Percentiles rank a stretch among this genome's conserved stretches.
Evolutionary conservation across 1,284 basidiomycete genomes (phyloP).

Genomic region (Tetrapyrgos nigripes): DNA sequence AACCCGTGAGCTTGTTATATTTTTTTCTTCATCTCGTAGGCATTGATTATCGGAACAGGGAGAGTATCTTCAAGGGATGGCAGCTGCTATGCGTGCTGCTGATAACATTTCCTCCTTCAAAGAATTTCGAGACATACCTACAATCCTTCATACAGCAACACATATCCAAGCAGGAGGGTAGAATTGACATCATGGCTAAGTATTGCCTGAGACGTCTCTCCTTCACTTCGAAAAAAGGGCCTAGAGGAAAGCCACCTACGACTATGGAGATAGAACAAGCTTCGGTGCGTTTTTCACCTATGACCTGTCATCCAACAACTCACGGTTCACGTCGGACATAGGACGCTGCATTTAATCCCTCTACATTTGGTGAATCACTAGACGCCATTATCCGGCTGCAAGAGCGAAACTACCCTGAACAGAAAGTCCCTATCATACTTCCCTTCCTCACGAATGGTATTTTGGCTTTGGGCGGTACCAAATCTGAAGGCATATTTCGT

Average conservation of each 20-base stretch:
- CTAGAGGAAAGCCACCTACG: slow-evolving; percentile 81
- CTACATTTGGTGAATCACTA: slow-evolving; percentile 89
- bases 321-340: slow-evolving; percentile 30
- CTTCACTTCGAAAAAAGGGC: slow-evolving; percentile 80
- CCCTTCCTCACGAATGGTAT: slow-evolving; percentile 93
- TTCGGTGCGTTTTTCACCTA: slow-evolving; percentile 55
- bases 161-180: slow-evolving; percentile 69
- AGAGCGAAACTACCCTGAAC: slow-evolving; percentile 81
- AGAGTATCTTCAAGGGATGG: slow-evolving; percentile 89
- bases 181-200: slow-evolving; percentile 89
- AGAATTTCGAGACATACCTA: slow-evolving; percentile 87
- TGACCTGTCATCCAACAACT: neutral
- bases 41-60: slow-evolving; percentile 48
- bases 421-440: slow-evolving; percentile 88
- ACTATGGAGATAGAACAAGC: slow-evolving; percentile 88
- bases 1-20: slow-evolving; percentile 57
- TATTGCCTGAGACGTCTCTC: slow-evolving; percentile 79
- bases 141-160: slow-evolving; percentile 77
- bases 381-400: slow-evolving; percentile 85
- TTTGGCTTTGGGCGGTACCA: slow-evolving; percentile 83
- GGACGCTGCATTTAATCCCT: slow-evolving; percentile 93
- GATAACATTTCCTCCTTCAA: slow-evolving; percentile 89
- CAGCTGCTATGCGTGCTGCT: slow-evolving; percentile 89
- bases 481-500: slow-evolving; percentile 89
- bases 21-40: slow-evolving; percentile 7